These are phyloP conservation scores for Phialophora tarda DNA, from an alignment of 2,329 filamentous ascomycete species.

Conservation along the genomic window DNA sequence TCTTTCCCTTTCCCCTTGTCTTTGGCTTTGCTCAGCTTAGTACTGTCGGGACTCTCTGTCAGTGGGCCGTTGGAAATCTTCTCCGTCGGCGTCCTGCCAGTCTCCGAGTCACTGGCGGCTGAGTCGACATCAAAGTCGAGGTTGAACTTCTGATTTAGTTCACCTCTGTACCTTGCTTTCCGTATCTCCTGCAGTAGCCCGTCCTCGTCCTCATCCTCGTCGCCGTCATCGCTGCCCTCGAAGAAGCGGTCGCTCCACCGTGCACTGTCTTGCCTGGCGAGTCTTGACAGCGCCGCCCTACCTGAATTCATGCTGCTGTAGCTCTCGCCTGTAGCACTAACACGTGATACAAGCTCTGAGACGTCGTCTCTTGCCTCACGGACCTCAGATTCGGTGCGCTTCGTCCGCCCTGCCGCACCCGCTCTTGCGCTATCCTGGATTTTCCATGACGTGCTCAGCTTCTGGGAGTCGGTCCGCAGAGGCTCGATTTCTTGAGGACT, in stretches of 20 bases:
- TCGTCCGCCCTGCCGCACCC: slow-evolving; percentile 12
- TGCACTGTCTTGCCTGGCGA: slow-evolving; percentile 57
- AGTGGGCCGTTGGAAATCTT: slow-evolving; percentile 26
- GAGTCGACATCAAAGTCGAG: slow-evolving; percentile 15
- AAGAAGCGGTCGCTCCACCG: slow-evolving; percentile 72
- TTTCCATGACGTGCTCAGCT: slow-evolving; percentile 29
- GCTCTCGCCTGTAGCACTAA: slow-evolving; percentile 35
- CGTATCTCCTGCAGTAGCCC: slow-evolving; percentile 29
- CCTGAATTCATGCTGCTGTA: slow-evolving; percentile 37
- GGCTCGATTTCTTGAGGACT: slow-evolving; percentile 15
- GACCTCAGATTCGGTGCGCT: slow-evolving; percentile 37
- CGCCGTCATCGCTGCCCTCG: slow-evolving; percentile 60
- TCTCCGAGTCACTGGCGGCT: slow-evolving; percentile 10
- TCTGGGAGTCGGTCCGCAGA: slow-evolving; percentile 20
- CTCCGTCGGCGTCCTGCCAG: slow-evolving; percentile 4
- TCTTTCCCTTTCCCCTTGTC: slow-evolving; percentile 14
- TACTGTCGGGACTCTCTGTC: slow-evolving; percentile 28
- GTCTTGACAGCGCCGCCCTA: slow-evolving; percentile 32
- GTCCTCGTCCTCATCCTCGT: slow-evolving; percentile 47
- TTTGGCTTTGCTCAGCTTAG: slow-evolving; percentile 21
- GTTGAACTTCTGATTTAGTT: slow-evolving; percentile 15
- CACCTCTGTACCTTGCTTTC: slow-evolving; percentile 33
- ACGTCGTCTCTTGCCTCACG: slow-evolving; percentile 43
- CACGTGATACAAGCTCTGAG: slow-evolving; percentile 40
- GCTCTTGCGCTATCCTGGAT: not conserved